These are phyloP conservation scores for Cutaneotrichosporon dermatis DNA, from an alignment of 1,284 basidiomycete genomes.

Conservation along the genomic window DNA sequence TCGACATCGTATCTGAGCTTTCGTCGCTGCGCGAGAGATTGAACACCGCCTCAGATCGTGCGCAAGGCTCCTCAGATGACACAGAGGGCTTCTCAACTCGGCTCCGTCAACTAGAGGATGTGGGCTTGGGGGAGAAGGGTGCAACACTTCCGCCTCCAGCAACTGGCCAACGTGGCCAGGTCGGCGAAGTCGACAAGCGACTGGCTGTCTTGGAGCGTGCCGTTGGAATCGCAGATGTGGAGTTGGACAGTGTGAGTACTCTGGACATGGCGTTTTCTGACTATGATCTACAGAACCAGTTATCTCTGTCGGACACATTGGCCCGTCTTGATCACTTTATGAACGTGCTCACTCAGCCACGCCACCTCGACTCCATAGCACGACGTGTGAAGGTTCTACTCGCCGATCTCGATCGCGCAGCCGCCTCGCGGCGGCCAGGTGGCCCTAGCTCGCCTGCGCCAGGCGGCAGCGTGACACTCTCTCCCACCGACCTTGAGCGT, in stretches of 20 bases:
- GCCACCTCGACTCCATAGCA: constrained; percentile 94
- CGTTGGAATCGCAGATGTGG: constrained; percentile 54
- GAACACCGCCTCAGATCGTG: constrained; percentile 8
- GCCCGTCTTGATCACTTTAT: constrained; percentile 71
- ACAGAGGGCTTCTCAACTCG: not conserved
- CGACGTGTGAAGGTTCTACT: constrained; percentile 87
- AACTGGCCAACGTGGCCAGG: too few species aligned
- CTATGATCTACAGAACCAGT: constrained; percentile 5
- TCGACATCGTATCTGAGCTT: constrained; percentile 38
- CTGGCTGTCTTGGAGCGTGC: constrained; percentile 73
- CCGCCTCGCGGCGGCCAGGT: constrained; percentile 47
- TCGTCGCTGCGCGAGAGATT: constrained; percentile 28
- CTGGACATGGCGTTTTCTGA: constrained; percentile 4
- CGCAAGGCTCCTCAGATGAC: not conserved
- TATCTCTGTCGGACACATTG: constrained; percentile 60
- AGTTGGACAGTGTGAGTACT: not conserved
- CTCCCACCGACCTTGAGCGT: constrained; percentile 55
- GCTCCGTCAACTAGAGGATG: not conserved
- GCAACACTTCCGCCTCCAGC: too few species aligned
- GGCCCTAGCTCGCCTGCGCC: not conserved
- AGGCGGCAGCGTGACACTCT: constrained; percentile 44
- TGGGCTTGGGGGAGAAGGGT: not conserved
- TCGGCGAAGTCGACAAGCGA: constrained; percentile 56
- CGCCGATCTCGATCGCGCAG: constrained; percentile 83
- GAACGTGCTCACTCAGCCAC: constrained; percentile 84